Evolutionary conservation across 441 rosid species (phyloP).

Genomic region (Kokia cookei): DNA sequence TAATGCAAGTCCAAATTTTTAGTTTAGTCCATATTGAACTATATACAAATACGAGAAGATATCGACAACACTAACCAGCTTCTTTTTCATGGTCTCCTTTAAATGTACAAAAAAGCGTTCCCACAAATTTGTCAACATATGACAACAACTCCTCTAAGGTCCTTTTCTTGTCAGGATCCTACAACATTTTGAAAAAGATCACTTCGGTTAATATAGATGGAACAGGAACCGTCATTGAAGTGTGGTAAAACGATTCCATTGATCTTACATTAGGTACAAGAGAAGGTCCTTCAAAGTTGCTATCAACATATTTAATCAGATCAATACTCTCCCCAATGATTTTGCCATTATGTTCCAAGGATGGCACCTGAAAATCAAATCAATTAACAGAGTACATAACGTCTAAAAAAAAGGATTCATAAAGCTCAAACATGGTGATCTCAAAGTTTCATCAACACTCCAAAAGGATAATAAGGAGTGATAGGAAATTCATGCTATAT

Average conservation of each 20-base stretch:
- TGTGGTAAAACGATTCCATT: neutral
- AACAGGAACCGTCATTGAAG: neutral
- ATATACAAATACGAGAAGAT: neutral
- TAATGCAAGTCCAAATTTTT: constrained; percentile 16
- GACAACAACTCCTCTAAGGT: constrained; percentile 63
- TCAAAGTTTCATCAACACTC: neutral
- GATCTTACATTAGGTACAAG: constrained; percentile 55
- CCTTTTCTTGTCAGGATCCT: constrained; percentile 73
- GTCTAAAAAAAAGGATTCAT: neutral
- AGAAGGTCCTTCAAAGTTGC: constrained; percentile 75
- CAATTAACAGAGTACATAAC: neutral
- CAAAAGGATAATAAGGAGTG: neutral
- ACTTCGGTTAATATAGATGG: neutral
- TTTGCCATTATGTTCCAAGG: constrained; percentile 86
- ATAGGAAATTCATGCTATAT: neutral
- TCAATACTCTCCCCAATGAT: constrained; percentile 82
- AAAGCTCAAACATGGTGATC: neutral
- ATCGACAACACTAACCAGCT: constrained; percentile 38
- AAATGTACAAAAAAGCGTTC: neutral
- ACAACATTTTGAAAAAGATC: constrained; percentile 7
- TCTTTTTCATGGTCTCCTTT: constrained; percentile 51
- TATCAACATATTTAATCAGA: constrained; percentile 71
- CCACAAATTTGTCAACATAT: constrained; percentile 42
- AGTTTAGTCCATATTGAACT: neutral
- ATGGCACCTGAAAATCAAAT: constrained; percentile 55